Conservation (phyloP, 805 yeast species). For the Candida orba region DNA sequence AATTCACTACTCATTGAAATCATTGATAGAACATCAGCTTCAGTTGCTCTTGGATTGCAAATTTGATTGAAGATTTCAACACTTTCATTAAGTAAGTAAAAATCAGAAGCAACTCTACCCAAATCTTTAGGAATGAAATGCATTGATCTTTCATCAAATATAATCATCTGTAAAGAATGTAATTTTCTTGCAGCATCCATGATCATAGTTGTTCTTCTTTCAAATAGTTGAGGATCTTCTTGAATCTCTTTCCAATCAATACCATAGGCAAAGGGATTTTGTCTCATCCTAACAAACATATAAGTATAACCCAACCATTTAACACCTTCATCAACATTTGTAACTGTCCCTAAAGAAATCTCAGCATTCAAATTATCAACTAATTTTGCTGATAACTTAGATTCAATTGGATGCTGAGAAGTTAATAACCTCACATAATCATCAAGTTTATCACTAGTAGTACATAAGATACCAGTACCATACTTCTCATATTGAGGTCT, state of each 20-base stretch:
- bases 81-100: constrained; percentile 75
- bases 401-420: constrained; percentile 95
- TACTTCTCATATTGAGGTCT: constrained; percentile 91
- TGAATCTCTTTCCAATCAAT: constrained; percentile 80
- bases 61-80: constrained; percentile 84
- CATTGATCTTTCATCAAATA: constrained; percentile 78
- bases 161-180: constrained; percentile 88
- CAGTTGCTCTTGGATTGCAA: constrained; percentile 79
- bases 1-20: constrained; percentile 91
- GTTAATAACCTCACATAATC: constrained; percentile 85
- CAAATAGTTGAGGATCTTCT: constrained; percentile 74
- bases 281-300: constrained; percentile 87
- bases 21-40: constrained; percentile 85
- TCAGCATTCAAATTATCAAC: constrained; percentile 96
- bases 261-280: constrained; percentile 90
- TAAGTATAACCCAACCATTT: constrained; percentile 98
- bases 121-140: constrained; percentile 79
- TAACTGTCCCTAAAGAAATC: constrained; percentile 89
- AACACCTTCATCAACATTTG: constrained; percentile 89
- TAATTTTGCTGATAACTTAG: constrained; percentile 65
- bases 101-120: constrained; percentile 93
- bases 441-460: constrained; percentile 72
- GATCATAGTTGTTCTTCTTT: constrained; percentile 69
- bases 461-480: constrained; percentile 90
- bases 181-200: constrained; percentile 72